A percentile compares a stretch with the other conserved stretches of the same genome.
Conservation (phyloP, 2,329 filamentous ascomycete species). For the Magnaporthiopsis rhizophila region DNA sequence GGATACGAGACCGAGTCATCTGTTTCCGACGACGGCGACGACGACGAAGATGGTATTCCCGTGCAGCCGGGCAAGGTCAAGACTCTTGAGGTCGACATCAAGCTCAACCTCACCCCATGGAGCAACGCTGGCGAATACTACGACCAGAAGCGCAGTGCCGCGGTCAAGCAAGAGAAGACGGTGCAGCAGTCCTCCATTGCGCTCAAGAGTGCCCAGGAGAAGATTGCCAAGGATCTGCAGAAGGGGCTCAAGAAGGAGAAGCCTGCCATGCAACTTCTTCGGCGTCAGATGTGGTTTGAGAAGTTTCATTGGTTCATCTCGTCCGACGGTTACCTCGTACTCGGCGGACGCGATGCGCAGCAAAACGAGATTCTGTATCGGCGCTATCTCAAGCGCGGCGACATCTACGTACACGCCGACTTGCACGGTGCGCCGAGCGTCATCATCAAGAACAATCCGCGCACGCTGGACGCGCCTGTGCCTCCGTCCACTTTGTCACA, state of each 20-base stretch:
- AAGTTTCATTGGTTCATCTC: conserved; percentile 96
- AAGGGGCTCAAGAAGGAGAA: conserved; percentile 90
- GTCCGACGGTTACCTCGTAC: conserved; percentile 86
- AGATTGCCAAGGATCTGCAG: conserved; percentile 78
- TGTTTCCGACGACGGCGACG: conserved; percentile 34
- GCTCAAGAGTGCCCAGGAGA: conserved; percentile 82
- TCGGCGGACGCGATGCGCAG: conserved; percentile 79
- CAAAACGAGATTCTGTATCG: conserved; percentile 92
- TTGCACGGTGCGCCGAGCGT: conserved; percentile 76
- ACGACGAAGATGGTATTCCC: conserved; percentile 24
- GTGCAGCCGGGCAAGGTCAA: conserved; percentile 42
- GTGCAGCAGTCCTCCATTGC: conserved; percentile 72
- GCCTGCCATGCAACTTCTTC: conserved; percentile 71
- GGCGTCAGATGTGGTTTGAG: conserved; percentile 89
- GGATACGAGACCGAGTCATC: conserved; percentile 58
- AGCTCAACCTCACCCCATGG: conserved; percentile 75
- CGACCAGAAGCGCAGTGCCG: conserved; percentile 76
- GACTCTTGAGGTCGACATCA: conserved; percentile 69
- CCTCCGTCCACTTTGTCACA: conserved; percentile 87
- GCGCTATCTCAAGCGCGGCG: conserved; percentile 76
- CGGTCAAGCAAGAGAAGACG: conserved; percentile 82
- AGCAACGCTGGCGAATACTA: conserved; percentile 89
- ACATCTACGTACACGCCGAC: conserved; percentile 88
- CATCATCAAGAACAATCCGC: conserved; percentile 80
- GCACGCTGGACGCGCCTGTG: conserved; percentile 73